Evolutionary conservation across 345 rosid genomes (phyloP).

Genomic region (Rhizophora apiculata): DNA sequence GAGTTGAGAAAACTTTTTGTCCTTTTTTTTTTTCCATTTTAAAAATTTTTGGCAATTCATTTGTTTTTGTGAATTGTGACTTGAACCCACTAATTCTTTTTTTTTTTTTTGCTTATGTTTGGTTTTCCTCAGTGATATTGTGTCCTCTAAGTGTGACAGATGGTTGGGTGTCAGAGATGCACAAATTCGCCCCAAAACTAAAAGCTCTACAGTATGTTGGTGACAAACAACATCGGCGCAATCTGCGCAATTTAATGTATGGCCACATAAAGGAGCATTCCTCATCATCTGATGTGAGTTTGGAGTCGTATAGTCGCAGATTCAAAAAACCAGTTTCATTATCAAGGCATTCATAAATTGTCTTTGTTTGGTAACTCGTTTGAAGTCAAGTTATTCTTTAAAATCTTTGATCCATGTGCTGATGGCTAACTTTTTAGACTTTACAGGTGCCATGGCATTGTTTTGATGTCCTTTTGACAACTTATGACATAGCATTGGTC

Average conservation of each 20-base stretch:
- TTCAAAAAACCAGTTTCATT: not conserved
- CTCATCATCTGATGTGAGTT: constrained; percentile 43
- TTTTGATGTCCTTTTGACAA: constrained; percentile 78
- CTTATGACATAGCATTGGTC: constrained; percentile 67
- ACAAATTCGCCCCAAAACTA: constrained; percentile 61
- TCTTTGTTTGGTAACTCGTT: not conserved
- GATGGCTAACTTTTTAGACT: constrained; percentile 5
- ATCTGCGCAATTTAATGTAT: constrained; percentile 46
- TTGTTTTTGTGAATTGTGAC: not conserved
- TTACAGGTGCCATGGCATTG: constrained; percentile 54
- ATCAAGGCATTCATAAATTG: too few relatives aligned
- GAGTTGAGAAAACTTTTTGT: constrained; percentile 35
- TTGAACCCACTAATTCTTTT: not conserved
- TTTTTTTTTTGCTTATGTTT: not conserved
- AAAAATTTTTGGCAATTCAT: not conserved
- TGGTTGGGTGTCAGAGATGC: constrained; percentile 78
- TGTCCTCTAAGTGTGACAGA: constrained; percentile 88
- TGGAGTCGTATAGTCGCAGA: constrained; percentile 5
- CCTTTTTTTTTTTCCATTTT: constrained; percentile 17
- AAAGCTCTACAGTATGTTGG: constrained; percentile 73
- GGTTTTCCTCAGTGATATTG: constrained; percentile 55
- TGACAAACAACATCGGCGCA: constrained; percentile 56
- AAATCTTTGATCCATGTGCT: not conserved
- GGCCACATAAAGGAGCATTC: constrained; percentile 39
- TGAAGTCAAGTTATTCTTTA: not conserved